Base-by-base conservation (phyloP, 176 grass and related monocot species). In the Musa itinerans region DNA sequence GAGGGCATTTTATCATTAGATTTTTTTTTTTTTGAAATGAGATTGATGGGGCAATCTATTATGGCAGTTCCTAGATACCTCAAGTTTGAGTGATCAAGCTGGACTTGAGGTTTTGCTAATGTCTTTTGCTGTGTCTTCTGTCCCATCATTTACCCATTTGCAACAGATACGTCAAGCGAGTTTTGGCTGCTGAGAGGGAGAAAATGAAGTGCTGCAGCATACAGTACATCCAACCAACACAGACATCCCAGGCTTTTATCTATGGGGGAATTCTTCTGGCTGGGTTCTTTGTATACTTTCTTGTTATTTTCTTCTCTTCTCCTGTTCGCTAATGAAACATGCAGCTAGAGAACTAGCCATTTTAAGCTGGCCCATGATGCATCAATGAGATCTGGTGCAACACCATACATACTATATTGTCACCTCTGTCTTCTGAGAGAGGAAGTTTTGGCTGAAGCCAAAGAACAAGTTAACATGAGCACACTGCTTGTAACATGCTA, bases 221-320 rank as follows among this genome's bases (percentile, higher is more conserved):
- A 67, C 78, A 89, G 81, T 99, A 99, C 74, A 87, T 61, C 78
- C 84, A 81, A 72, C 88, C 88, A 54, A 88, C 79, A 64, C 90
- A 88, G 69, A 80, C 90, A 56, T 99, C 95, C 22, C 95, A 94
- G 58, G 86, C 90, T 63, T 93, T 97, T 86, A 86, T 94, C 17
- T 99, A 99, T 68, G 95, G 95, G 79, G 95, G 95, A 26, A 99
- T 99, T 73, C 86, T 99, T 71, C 79, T 99, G 12, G 90, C 88
- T 56, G 95, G 95, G 82, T 99, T 99, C 75, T 75, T 99, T 70
- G 95, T 99, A 58, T 99, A 99, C 75, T 99, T 89, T 2, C 76
- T 99, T 55, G 95, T 99, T 78, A 99, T 99, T 83, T 99, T 99
- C 88, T 99, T 99, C 83, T 99, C 95, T 78, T 85, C 90, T 8